Percentiles rank a stretch among this genome's conserved stretches.
Evolutionary conservation across 140 eudicot genomes (phyloP).

Genomic region (Erigeron philadelphicus): DNA sequence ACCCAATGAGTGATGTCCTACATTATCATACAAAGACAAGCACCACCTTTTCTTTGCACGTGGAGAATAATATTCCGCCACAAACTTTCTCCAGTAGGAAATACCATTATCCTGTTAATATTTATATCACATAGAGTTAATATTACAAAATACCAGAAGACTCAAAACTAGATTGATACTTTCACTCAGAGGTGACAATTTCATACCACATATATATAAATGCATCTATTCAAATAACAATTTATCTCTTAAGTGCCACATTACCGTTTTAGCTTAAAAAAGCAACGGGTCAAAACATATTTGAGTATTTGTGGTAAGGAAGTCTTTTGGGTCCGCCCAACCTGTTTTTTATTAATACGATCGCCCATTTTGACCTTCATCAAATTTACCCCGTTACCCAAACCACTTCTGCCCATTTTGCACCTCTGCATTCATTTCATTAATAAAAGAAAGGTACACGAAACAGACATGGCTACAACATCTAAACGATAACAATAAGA

Average conservation of each 20-base stretch:
- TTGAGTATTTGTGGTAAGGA: background rate
- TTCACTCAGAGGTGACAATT: background rate
- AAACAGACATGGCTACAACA: background rate
- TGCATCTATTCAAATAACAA: too few species aligned
- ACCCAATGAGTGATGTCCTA: constrained; percentile 83
- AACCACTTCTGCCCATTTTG: too few species aligned
- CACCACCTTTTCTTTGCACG: constrained; percentile 99
- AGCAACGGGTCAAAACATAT: too few species aligned
- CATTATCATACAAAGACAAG: constrained; percentile 83
- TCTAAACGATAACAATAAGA: background rate
- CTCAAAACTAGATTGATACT: background rate
- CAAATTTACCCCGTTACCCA: too few species aligned
- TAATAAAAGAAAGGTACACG: background rate
- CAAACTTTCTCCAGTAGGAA: constrained; percentile 93
- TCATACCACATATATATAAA: too few species aligned
- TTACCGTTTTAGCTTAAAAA: too few species aligned
- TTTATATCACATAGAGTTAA: background rate
- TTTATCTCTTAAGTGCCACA: too few species aligned
- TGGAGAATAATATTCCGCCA: constrained; percentile 85
- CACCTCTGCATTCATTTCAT: background rate
- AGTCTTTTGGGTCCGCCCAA: too few species aligned
- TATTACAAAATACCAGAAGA: background rate
- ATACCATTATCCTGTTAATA: constrained; percentile 62
- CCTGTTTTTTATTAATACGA: too few species aligned
- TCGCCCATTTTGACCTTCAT: too few species aligned